Evolutionary conservation across 1,139 yeast species (phyloP).

Genomic region (Debaryomyces coudertii): DNA sequence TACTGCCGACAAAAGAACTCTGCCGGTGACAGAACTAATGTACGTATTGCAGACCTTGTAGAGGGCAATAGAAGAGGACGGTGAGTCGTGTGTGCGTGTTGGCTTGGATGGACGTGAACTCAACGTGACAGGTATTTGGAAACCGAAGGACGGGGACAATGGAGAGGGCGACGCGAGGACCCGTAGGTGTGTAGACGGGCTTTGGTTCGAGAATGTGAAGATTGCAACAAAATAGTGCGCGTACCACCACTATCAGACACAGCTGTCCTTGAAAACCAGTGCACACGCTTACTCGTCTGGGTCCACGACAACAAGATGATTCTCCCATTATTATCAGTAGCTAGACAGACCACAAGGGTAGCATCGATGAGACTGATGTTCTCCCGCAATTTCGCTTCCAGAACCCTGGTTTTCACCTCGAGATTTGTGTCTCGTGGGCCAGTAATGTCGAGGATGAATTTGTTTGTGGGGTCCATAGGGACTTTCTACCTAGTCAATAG

Average conservation of each 20-base stretch:
- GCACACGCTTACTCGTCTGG: too few species aligned
- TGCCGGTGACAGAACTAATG: too few species aligned
- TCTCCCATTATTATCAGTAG: slow-evolving; percentile 1
- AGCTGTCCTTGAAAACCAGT: neutral
- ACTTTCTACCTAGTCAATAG: slow-evolving; percentile 2
- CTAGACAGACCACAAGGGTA: neutral
- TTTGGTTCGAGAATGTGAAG: neutral
- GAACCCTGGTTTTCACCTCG: neutral
- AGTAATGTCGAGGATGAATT: slow-evolving; percentile 2
- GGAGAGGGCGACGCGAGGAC: too few species aligned
- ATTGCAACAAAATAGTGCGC: slow-evolving; percentile 6
- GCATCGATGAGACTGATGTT: slow-evolving; percentile 2
- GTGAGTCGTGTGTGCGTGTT: too few species aligned
- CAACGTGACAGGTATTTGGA: too few species aligned
- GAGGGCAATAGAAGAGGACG: too few species aligned
- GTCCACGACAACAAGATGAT: slow-evolving; percentile 1
- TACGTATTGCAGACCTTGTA: too few species aligned
- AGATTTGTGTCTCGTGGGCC: neutral
- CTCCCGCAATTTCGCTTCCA: neutral
- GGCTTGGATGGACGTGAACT: too few species aligned
- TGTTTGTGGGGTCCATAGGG: slow-evolving; percentile 9
- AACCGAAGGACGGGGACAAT: too few species aligned
- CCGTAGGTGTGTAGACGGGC: too few species aligned
- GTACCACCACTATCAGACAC: neutral
- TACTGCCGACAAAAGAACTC: too few species aligned